These are phyloP conservation scores for Carpinus viminea DNA, from an alignment of 306 rosid species.

Conservation along the genomic window DNA sequence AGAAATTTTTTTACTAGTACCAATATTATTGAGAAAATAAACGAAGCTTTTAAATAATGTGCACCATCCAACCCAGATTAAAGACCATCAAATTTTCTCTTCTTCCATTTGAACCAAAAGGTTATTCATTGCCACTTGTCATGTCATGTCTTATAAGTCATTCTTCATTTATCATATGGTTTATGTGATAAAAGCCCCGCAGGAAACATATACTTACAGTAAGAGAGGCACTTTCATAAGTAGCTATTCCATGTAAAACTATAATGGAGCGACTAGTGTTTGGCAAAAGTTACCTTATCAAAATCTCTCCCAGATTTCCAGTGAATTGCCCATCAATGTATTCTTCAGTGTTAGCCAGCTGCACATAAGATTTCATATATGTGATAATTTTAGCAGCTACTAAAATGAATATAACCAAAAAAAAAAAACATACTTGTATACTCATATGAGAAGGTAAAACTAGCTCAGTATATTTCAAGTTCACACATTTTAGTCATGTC, in stretches of 20 bases:
- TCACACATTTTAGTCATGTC: neutral
- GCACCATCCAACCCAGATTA: too few species aligned
- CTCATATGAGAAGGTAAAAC: neutral
- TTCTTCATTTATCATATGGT: neutral
- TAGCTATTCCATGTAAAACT: neutral
- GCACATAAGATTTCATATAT: slow-evolving; percentile 7
- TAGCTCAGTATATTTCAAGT: neutral
- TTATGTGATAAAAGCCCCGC: neutral
- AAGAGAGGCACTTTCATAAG: neutral
- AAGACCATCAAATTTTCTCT: neutral
- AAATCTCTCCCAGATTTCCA: slow-evolving; percentile 60
- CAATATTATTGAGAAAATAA: too few species aligned
- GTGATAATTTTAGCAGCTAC: neutral
- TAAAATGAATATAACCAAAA: neutral
- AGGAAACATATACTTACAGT: neutral
- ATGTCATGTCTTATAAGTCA: neutral
- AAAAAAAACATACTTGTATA: neutral
- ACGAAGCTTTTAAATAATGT: too few species aligned
- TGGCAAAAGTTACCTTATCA: slow-evolving; percentile 43
- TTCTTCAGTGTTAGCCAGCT: slow-evolving; percentile 63
- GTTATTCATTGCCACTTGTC: neutral
- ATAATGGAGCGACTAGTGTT: neutral
- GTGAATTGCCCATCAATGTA: slow-evolving; percentile 54
- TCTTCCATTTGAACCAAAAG: neutral
- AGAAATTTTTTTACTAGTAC: too few species aligned